A percentile compares a stretch with the other conserved stretches of the same genome.
These are phyloP conservation scores for Adansonia digitata DNA, from an alignment of 345 rosid species.

Conservation along the genomic window DNA sequence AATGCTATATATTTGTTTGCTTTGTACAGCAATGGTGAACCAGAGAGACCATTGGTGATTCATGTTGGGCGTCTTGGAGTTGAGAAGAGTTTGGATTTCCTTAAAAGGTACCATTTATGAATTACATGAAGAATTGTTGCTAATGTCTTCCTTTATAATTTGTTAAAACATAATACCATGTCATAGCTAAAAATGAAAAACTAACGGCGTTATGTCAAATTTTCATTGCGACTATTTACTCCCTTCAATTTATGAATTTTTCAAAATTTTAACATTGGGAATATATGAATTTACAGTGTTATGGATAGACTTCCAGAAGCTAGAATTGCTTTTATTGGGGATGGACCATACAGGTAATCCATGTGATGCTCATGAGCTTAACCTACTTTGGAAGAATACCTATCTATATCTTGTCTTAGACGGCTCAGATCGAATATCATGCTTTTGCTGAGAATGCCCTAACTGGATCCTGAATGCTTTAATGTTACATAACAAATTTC, in stretches of 20 bases:
- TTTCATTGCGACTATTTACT: not conserved
- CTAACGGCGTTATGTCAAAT: not conserved
- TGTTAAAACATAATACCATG: not conserved
- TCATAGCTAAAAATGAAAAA: not conserved
- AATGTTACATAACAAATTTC: not conserved
- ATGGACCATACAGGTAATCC: constrained; percentile 87
- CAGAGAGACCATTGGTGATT: constrained; percentile 82
- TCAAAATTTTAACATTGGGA: constrained; percentile 4
- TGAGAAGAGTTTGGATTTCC: constrained; percentile 96
- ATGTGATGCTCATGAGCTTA: constrained; percentile 5
- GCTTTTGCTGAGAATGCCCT: not conserved
- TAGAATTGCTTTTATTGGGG: constrained; percentile 90
- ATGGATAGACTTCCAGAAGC: constrained; percentile 93
- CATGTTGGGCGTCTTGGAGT: constrained; percentile 98
- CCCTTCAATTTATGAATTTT: not conserved
- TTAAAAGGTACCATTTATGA: constrained; percentile 53
- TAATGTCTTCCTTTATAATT: not conserved
- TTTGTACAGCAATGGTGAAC: constrained; percentile 71
- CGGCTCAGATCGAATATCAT: not conserved
- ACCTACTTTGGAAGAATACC: not conserved
- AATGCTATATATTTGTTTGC: constrained; percentile 15
- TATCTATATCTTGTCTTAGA: constrained; percentile 1
- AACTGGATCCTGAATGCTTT: not conserved
- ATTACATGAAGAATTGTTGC: not conserved
- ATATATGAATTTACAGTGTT: constrained; percentile 45